Evolutionary conservation across 1,284 basidiomycete species (phyloP).

Genomic region (Fomes fomentarius): DNA sequence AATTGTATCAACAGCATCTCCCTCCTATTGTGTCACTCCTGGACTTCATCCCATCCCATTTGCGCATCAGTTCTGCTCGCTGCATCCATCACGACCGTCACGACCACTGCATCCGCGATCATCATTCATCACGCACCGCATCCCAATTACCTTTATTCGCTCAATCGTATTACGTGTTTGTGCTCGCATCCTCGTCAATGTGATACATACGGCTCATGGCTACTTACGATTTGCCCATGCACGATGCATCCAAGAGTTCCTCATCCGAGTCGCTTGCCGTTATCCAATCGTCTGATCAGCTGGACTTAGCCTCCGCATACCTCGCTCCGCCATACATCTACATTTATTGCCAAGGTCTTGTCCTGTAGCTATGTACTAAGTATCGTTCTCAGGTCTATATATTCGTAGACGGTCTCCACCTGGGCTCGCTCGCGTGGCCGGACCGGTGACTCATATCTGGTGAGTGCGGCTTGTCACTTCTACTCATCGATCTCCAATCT

Average conservation of each 20-base stretch:
- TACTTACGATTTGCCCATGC: background rate
- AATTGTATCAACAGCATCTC: conserved; percentile 23
- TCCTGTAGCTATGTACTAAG: conserved; percentile 1
- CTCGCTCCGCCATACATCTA: background rate
- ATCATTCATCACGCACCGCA: background rate
- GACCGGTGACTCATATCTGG: no score
- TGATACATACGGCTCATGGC: conserved; percentile 15
- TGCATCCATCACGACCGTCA: conserved; percentile 4
- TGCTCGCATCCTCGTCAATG: background rate
- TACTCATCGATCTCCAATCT: no score
- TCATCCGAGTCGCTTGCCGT: background rate
- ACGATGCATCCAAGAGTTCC: no score
- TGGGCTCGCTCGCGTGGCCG: no score
- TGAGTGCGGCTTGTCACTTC: no score
- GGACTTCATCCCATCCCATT: background rate
- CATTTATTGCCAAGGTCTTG: background rate
- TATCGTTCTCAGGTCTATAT: background rate
- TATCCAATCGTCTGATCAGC: background rate
- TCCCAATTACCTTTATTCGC: conserved; percentile 12
- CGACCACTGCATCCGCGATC: background rate
- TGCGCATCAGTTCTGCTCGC: background rate
- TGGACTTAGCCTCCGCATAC: background rate
- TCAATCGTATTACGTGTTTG: conserved; percentile 11
- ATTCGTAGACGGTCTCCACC: no score
- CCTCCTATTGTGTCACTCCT: background rate